Base-by-base conservation (phyloP, 2,329 filamentous ascomycete species). In the Xylaria sp. region DNA sequence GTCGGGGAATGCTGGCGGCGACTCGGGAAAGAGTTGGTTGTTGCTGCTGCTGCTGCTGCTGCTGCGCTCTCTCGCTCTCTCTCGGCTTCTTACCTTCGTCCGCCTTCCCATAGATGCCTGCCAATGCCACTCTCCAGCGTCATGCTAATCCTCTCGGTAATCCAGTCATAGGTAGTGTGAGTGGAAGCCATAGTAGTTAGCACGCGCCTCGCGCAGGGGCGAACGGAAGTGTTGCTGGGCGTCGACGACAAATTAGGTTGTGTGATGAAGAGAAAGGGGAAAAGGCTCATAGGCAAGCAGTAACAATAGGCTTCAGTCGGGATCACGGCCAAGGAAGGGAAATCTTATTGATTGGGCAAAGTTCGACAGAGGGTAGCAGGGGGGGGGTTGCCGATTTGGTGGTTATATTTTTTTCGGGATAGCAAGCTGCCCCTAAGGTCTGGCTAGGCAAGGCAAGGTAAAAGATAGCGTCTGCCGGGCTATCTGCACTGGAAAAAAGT, bases 21-120 rank as follows among this genome's bases (percentile, higher is more conserved):
- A n/a, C n/a, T 33, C n/a, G 19, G 31, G 40, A 23, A 53, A 23
- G 14, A 33, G 15, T 31, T 11, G 37, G 38, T 23, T 55, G n/a
- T 35, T 53, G 17, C 25, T 43, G 46, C n/a, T n/a, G n/a, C n/a
- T n/a, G n/a, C n/a, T n/a, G n/a, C n/a, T n/a, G n/a, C n/a, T n/a
- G n/a, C n/a, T n/a, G n/a, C n/a, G n/a, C n/a, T n/a, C n/a, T n/a
- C n/a, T n/a, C n/a, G n/a, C 28, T 31, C 28, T 31, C 49, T 45
- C 62, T 64, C 59, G n/a, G n/a, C n/a, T n/a, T n/a, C n/a, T n/a
- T n/a, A 68, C 65, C 67, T 68, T 63, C 67, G 56, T 53, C 67
- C 67, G 21, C 58, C 67, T 43, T 68, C 57, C 59, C 62, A 68
- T n/a, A 60, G 51, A 25, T 69, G 57, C 37, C 56, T 53, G 43